These are phyloP conservation scores for Aspergillus pseudonomiae DNA, from an alignment of 2,329 filamentous ascomycete genomes.

Conservation along the genomic window DNA sequence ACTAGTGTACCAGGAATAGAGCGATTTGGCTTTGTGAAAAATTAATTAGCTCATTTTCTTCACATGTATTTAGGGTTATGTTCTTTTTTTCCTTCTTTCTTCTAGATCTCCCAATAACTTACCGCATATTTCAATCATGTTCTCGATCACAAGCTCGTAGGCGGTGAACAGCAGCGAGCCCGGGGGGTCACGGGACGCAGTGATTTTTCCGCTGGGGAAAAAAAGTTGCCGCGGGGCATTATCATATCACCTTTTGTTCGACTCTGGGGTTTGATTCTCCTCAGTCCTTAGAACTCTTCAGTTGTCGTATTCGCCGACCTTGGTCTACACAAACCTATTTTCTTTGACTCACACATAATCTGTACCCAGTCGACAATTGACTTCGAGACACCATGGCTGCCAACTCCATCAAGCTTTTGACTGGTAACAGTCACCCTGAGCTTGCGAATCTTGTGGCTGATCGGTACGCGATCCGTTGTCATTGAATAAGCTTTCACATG, in stretches of 20 bases:
- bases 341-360: not conserved
- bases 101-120: constrained; percentile 6
- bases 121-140: not conserved
- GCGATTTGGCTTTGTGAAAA: constrained; percentile 3
- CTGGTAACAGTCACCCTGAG: constrained; percentile 74
- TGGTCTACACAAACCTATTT: not conserved
- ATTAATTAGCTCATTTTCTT: constrained; percentile 18
- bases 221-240: constrained; percentile 21
- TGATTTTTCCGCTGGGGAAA: constrained; percentile 21
- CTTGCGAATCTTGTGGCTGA: constrained; percentile 71
- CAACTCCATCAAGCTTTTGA: constrained; percentile 75
- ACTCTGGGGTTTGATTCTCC: constrained; percentile 2
- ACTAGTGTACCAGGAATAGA: constrained; percentile 15
- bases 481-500: not conserved
- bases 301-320: not conserved
- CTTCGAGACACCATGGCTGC: constrained; percentile 59
- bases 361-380: constrained; percentile 5
- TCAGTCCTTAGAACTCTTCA: not conserved
- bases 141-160: constrained; percentile 2
- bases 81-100: not conserved
- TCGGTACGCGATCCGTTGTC: constrained; percentile 51
- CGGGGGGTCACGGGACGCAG: constrained; percentile 16
- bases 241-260: not conserved
- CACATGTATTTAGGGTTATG: constrained; percentile 21
- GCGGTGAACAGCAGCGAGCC: constrained; percentile 13